A percentile compares a stretch with the other conserved stretches of the same genome.
These are phyloP conservation scores for Sanguinoderma infundibulare DNA, from an alignment of 1,284 basidiomycete species.

Conservation along the genomic window DNA sequence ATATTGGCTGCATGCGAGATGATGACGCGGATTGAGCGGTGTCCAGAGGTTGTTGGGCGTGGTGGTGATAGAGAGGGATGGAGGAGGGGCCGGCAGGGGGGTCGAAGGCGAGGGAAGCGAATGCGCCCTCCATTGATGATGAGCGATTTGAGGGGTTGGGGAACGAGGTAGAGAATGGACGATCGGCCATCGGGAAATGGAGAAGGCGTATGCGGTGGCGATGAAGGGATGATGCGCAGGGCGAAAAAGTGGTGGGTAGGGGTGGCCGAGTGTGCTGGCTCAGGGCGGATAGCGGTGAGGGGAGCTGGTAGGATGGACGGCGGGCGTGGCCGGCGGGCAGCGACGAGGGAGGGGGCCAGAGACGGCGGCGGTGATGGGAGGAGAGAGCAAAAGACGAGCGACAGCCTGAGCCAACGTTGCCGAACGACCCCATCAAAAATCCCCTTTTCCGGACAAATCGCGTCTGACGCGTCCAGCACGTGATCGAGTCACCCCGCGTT, in stretches of 20 bases:
- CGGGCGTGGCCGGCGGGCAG: not conserved
- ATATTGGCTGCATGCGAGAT: conserved; percentile 28
- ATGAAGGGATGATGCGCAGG: not conserved
- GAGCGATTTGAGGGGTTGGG: conserved; percentile 11
- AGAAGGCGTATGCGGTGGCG: not conserved
- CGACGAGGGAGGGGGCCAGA: conserved; percentile 11
- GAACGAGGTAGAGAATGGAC: conserved; percentile 24
- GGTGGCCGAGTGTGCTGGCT: not conserved
- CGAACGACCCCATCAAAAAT: conserved; percentile 24
- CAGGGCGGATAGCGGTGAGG: not conserved
- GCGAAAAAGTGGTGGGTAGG: conserved; percentile 5
- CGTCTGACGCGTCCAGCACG: conserved; percentile 30
- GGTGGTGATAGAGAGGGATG: not conserved
- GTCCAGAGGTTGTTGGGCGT: conserved; percentile 26
- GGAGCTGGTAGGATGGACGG: conserved; percentile 1
- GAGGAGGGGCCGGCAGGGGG: not conserved
- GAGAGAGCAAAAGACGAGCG: conserved; percentile 12
- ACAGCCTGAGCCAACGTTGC: not conserved
- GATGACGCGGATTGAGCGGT: conserved; percentile 37
- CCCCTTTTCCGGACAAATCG: conserved; percentile 26
- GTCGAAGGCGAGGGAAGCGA: conserved; percentile 9
- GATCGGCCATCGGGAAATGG: conserved; percentile 27
- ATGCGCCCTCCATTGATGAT: conserved; percentile 6
- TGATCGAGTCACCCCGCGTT: conserved; percentile 28
- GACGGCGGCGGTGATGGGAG: conserved; percentile 13